Base-by-base conservation (phyloP, 495 filamentous ascomycete genomes). In the Neurospora sp. region DNA sequence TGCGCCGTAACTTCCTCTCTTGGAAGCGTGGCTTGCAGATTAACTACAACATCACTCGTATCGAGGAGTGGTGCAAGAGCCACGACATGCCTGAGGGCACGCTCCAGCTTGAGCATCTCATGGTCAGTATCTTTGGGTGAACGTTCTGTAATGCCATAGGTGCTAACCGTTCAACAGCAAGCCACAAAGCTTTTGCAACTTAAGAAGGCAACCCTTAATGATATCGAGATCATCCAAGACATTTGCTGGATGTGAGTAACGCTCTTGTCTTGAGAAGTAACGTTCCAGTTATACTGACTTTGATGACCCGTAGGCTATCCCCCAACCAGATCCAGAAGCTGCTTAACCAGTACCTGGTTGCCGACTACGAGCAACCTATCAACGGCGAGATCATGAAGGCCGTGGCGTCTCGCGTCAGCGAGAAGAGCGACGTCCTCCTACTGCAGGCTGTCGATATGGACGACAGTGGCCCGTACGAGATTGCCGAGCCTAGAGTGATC, bases 301-400 rank as follows among this genome's bases (percentile, higher is more conserved):
- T 35, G 22, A 9, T 17, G 22, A 9, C 16, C 17, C 48, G 40
- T 70, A 93, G 92, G 93, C 90, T 99, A 45, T 98, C 96, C 0
- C 94, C 96, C 20, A 98, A 97, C 80, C 96, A 99, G 81, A 99
- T 99, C 71, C 96, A 99, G 79, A 99, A 99, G 83, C 87, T 99
- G 14, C 85, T 99, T 74, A 99, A 99, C 82, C 96, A 98, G 79
- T 99, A 99, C 78, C 90, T 99, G 53, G 95, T 98, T 27, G 96
- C 96, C 27, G 96, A 99, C 83, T 99, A 99, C 81, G 96, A 99
- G 82, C 95, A 98, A 81, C 96, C 96, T 40, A 99, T 99, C 81
- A 98, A 99, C 74, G 95, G 95, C 78, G 96, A 99, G 78, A 99
- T 99, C 78, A 98, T 99, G 96, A 98, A 98, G 83, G 96, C 96